Base-by-base conservation (phyloP, 208 protist species). In the Trypanosoma caninum region DNA sequence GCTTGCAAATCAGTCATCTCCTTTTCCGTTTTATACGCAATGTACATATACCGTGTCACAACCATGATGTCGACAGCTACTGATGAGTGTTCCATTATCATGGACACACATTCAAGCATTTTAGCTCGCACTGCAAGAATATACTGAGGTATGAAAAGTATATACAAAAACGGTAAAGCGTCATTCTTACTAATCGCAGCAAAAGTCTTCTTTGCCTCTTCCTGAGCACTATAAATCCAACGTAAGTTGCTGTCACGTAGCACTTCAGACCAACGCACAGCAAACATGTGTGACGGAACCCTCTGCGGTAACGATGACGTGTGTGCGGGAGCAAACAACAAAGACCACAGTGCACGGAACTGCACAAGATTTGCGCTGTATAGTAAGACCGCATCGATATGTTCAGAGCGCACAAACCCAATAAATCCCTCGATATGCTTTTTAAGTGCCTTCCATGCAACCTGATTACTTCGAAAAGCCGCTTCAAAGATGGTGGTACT, bases 41-140 rank as follows among this genome's bases (percentile, higher is more conserved):
- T 59, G 41, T 80, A 82, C 72, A 69, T 79, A 70, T 59, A 74
- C 38, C 57, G 77, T 59, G 71, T 74, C 76, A 74, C 76, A 66
- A 35, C 56, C 67, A 65, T 53, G 11, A 94, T 59, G 44, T 94
- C 83, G 27, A 89, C 18, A 65, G 52, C 75, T 51, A 63, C 33
- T n/a, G 77, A 60, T 22, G 79, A 87, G 64, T 80, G 82, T 40
- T 82, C 67, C 50, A 89, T 80, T 10, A 90, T 56, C 69, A 82
- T 71, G 3, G 81, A 75, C 13, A 83, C 38, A 11, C 75, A 80
- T 60, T 87, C 72, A 23, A 94, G 55, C 38, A 88, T 64, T 13
- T 67, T 62, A 5, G 77, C 51, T 0, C 77, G 78, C 0, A 83
- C 65, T 14, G 67, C 73, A 20, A 89, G 65, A 20, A 56, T 60